Evolutionary conservation across 306 rosid genomes (phyloP), one percentile per base, ranked within the genome.

Genomic region (Pyrus betulifolia): DNA sequence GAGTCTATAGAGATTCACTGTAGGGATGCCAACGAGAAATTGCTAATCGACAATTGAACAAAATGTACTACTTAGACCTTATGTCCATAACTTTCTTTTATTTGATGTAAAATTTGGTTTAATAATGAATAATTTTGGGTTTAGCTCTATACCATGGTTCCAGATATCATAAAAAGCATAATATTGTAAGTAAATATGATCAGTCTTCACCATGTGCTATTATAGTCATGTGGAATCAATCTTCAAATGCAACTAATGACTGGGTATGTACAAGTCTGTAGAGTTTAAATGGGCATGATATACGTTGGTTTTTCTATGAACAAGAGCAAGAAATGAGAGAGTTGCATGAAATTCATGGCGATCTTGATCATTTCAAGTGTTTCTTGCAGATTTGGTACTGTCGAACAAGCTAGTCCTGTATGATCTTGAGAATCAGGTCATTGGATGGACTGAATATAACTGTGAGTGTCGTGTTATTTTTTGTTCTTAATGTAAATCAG

Each of bases 391-490:
- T 86, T 82, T 93, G 81, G 98, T 93, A 71, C 98, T 93, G 59
- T 93, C 97, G 15, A 93, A 93, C 80, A 93, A 93, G 90, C 87
- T 93, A 63, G 97, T 93, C 74, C 76, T 93, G 70, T 93, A 93
- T 73, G 96, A 93, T 83, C 98, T 93, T 44, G 98, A 91, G 83
- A 89, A 88, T 65, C 93, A 91, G 84, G 84, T 85, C 61, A 93
- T 93, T 61, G 98, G 98, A 67, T 91, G 98, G 98, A 91, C 97
- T 0, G 98, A 93, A 65, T 93, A 91, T 84, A 93, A 93, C 74
- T 93, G 98, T 93, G 84, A 91, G 98, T 89, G 57, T 74, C 35
- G 25, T 61, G 61, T 78, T 75, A 54, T 64, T 54, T 60, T 74
- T 15, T 51, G 55, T 63, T 67, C 28, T 11, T 8, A 13, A 27